Evolutionary conservation across 75 land plant species (phyloP).

Genomic region (Selaginella moellendorffii): DNA sequence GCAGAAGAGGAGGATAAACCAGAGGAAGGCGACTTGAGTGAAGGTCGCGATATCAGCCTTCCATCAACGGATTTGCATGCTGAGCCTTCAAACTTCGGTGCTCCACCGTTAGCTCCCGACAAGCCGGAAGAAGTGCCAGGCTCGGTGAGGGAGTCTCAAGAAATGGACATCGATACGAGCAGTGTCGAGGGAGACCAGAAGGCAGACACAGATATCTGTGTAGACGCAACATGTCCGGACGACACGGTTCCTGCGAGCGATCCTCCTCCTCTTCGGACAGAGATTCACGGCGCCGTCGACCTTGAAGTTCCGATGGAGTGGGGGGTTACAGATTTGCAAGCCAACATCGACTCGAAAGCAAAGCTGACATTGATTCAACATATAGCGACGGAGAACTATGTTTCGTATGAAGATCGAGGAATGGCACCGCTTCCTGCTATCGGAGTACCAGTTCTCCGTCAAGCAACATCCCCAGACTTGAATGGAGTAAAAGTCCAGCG

Average conservation of each 20-base stretch:
- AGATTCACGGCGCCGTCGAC: neutral
- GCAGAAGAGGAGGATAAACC: conserved; percentile 19
- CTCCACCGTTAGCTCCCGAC: neutral
- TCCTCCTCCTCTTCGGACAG: neutral
- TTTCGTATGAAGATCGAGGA: neutral
- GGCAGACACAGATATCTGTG: no score
- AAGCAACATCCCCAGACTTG: conserved; percentile 25
- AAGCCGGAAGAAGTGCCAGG: neutral
- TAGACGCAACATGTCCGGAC: no score
- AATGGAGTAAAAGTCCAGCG: conserved; percentile 44
- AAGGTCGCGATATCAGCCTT: conserved; percentile 9
- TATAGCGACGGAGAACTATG: neutral
- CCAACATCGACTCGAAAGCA: neutral
- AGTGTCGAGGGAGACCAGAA: neutral
- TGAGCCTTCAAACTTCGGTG: neutral
- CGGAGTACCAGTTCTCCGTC: conserved; percentile 41
- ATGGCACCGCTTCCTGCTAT: conserved; percentile 31
- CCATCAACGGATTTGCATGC: no score
- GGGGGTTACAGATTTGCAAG: neutral
- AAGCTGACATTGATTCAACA: neutral
- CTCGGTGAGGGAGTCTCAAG: neutral
- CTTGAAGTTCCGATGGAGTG: neutral
- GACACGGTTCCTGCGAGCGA: neutral
- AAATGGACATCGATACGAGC: neutral
- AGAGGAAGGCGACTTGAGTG: no score